phyloP scores from a whole-genome alignment of 768 basidiomycete species.

The Mycena vulgaris region DNA sequence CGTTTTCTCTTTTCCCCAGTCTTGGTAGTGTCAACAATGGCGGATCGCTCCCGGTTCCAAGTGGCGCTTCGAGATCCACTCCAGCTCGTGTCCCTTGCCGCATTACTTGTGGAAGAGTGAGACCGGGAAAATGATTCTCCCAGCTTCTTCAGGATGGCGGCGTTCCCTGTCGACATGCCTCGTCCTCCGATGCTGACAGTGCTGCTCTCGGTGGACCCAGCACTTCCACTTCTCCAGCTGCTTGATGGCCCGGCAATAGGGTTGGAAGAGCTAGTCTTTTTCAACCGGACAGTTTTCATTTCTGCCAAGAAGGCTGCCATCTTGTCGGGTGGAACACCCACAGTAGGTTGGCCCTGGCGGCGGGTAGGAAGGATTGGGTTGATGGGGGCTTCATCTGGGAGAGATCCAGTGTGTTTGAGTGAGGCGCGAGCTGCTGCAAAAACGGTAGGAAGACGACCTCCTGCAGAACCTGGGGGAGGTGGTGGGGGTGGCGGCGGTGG shows the following conservation, averaged over 20 bases:
- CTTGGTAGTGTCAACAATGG: conserved; percentile 18
- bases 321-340: conserved; percentile 84
- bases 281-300: conserved; percentile 81
- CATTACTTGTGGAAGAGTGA: conserved; percentile 16
- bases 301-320: conserved; percentile 88
- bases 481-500: conserved; percentile 63
- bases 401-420: conserved; percentile 65
- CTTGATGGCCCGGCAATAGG: conserved; percentile 16
- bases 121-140: conserved; percentile 34
- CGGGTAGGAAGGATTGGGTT: conserved; percentile 60
- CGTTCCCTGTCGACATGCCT: conserved; percentile 32
- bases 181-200: conserved; percentile 23
- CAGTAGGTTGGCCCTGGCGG: conserved; percentile 73
- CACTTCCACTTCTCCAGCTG: conserved; percentile 15
- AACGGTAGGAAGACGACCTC: conserved; percentile 53
- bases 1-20: conserved; percentile 52
- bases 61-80: conserved; percentile 5
- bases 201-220: conserved; percentile 27
- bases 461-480: conserved; percentile 54
- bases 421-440: conserved; percentile 77
- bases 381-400: conserved; percentile 78
- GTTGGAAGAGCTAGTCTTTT: conserved; percentile 63
- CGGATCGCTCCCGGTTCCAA: conserved; percentile 23
- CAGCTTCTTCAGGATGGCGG: conserved; percentile 38
- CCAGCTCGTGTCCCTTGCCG: conserved; percentile 22